These are phyloP conservation scores for Capronia epimyces DNA, from an alignment of 2,329 filamentous ascomycete genomes.

Conservation along the genomic window DNA sequence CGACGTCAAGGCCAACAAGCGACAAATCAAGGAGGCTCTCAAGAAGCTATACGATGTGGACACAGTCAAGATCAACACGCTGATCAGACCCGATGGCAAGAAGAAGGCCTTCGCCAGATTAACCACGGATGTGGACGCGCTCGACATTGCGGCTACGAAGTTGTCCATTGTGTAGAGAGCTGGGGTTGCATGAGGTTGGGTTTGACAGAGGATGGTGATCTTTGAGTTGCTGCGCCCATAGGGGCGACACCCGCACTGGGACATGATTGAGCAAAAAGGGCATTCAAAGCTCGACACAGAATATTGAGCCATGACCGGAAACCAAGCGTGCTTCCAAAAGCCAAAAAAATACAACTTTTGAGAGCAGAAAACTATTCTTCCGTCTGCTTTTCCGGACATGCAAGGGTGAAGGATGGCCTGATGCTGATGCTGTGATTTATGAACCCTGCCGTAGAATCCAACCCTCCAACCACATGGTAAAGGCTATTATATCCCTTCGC, in stretches of 20 bases:
- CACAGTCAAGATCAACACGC: slow-evolving; percentile 97
- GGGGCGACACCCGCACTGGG: slow-evolving; percentile 32
- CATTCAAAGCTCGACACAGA: slow-evolving; percentile 21
- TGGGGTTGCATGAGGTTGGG: slow-evolving; percentile 4
- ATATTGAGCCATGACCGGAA: slow-evolving; percentile 37
- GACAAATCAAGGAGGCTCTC: slow-evolving; percentile 94
- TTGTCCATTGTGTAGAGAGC: slow-evolving; percentile 78
- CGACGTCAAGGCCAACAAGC: slow-evolving; percentile 97
- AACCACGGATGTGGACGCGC: slow-evolving; percentile 92
- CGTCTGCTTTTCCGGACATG: slow-evolving; percentile 3
- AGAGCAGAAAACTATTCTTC: slow-evolving; percentile 23
- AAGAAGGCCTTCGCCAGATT: slow-evolving; percentile 99
- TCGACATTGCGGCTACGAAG: slow-evolving; percentile 99
- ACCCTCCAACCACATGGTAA: background rate
- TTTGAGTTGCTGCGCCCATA: slow-evolving; percentile 41
- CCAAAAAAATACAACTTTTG: background rate
- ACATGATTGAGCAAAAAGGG: slow-evolving; percentile 31
- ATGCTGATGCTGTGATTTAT: background rate
- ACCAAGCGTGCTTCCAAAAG: slow-evolving; percentile 26
- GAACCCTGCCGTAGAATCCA: background rate
- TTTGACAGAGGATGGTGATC: slow-evolving; percentile 23
- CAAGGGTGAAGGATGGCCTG: background rate
- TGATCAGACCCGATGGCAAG: slow-evolving; percentile 88
- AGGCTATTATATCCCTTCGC: no score
- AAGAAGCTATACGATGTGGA: slow-evolving; percentile 99